Evolutionary conservation across 371 early-diverging fungal species (phyloP), one percentile per base, ranked within the genome.

Genomic region (Lichtheimia corymbifera): DNA sequence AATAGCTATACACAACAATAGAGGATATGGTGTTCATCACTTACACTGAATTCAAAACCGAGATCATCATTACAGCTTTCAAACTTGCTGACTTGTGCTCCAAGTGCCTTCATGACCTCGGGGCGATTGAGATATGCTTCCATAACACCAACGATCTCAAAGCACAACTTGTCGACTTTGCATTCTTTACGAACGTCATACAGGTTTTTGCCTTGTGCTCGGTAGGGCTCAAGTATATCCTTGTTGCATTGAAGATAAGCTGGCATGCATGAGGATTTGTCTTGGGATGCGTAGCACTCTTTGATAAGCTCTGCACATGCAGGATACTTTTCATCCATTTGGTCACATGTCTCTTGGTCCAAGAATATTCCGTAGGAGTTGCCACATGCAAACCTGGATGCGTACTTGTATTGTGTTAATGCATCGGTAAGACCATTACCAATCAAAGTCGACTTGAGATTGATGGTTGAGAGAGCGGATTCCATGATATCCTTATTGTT

Each of bases 341-440:
- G 58, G 15, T 86, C 80, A 66, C 94, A 94, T 51, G 82, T 75
- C 11, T 69, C 63, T 63, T 86, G 75, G 18, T 74, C 67, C 24
- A 95, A 72, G 9, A 85, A 86, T 13, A 95, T 87, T 7, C 85
- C 87, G 56, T 97, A 94, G 55, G 96, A 93, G 18, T 63, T 65
- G 42, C 87, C 80, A 69, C 93, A 92, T 4, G 94, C 94, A 90
- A 93, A 93, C 60, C 90, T 75, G n/a, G 92, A 83, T 70, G 93
- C 96, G 73, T 89, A 93, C 71, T 91, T 83, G 79, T 93, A 96
- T 79, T 97, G 97, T 6, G 85, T 77, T 56, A 90, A 76, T 24
- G 95, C 93, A 64, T 96, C 95, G 2, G 93, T 92, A 65, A 96
- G 73, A 6, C 96, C 98, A 66, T 97, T 97, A 45, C 97, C 97